These are phyloP conservation scores for Aspergillus vadensis DNA, from an alignment of 2,329 filamentous ascomycete genomes.

Conservation along the genomic window DNA sequence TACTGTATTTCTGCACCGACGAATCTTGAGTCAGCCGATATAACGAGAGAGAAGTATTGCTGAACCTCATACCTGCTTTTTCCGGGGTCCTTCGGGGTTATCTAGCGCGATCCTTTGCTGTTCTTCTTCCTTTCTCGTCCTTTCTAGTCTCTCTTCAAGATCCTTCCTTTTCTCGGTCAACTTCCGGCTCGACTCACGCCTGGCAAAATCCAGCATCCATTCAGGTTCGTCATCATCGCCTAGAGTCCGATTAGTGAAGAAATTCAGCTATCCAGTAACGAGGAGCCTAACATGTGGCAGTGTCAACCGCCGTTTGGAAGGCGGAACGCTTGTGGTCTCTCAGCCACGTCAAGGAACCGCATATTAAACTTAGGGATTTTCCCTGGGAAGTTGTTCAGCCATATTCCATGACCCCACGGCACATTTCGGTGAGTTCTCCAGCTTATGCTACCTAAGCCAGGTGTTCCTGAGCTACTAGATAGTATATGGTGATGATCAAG, in stretches of 20 bases:
- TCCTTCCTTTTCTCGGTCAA: conserved; percentile 69
- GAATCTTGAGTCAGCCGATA: background rate
- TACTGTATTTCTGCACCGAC: conserved; percentile 32
- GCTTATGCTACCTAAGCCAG: background rate
- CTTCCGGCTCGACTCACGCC: conserved; percentile 67
- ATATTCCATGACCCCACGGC: background rate
- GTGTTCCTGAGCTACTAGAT: background rate
- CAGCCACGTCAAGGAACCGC: conserved; percentile 87
- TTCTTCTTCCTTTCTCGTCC: conserved; percentile 62
- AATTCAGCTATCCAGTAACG: background rate
- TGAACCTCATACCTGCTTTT: conserved; percentile 41
- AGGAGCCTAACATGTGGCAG: conserved; percentile 44
- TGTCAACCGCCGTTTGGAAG: conserved; percentile 57
- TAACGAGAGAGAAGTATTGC: background rate
- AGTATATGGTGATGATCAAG: background rate
- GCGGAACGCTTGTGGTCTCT: conserved; percentile 70
- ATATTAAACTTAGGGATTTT: conserved; percentile 90
- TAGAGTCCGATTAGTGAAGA: conserved; percentile 15
- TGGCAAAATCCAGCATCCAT: conserved; percentile 81
- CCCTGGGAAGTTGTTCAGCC: conserved; percentile 53
- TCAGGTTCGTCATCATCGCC: conserved; percentile 73
- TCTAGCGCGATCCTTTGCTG: conserved; percentile 58
- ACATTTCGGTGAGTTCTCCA: background rate
- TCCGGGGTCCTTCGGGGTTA: conserved; percentile 52
- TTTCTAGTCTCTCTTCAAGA: conserved; percentile 70